phyloP scores from a whole-genome alignment of 371 early-diverging fungal genomes.

The Spraguea lophii region DNA sequence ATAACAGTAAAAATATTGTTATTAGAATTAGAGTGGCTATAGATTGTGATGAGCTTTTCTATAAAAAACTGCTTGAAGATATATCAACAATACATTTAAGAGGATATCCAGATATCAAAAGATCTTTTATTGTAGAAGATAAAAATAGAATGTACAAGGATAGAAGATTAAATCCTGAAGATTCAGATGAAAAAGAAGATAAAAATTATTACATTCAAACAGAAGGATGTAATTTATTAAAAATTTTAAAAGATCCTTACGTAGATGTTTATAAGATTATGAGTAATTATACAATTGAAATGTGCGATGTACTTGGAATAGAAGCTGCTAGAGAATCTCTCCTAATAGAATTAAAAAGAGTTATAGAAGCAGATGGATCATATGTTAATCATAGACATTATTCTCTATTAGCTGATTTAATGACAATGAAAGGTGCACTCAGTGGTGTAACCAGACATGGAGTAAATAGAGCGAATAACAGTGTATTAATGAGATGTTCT shows the following conservation, averaged over 20 bases:
- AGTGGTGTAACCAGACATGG: slow-evolving; percentile 96
- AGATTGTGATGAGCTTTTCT: slow-evolving; percentile 60
- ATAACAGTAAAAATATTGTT: slow-evolving; percentile 64
- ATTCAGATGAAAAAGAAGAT: slow-evolving; percentile 8
- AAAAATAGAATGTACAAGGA: slow-evolving; percentile 48
- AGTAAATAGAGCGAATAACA: slow-evolving; percentile 73
- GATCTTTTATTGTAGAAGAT: slow-evolving; percentile 68
- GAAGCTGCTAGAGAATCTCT: slow-evolving; percentile 80
- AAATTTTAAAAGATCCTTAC: slow-evolving; percentile 61
- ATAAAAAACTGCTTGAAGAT: slow-evolving; percentile 58
- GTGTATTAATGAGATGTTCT: slow-evolving; percentile 82
- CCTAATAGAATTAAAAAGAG: slow-evolving; percentile 69
- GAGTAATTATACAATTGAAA: slow-evolving; percentile 76
- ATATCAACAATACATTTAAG: slow-evolving; percentile 68
- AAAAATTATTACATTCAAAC: slow-evolving; percentile 83
- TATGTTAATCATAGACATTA: slow-evolving; percentile 96
- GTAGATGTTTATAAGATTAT: slow-evolving; percentile 61
- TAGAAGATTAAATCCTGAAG: slow-evolving; percentile 47
- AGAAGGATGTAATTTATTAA: slow-evolving; percentile 72
- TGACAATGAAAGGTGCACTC: slow-evolving; percentile 77
- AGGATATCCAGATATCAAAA: slow-evolving; percentile 65
- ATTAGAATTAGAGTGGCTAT: slow-evolving; percentile 67
- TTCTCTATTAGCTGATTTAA: slow-evolving; percentile 78
- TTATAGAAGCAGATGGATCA: slow-evolving; percentile 87
- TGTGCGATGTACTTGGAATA: slow-evolving; percentile 76